phyloP scores from a whole-genome alignment of 495 filamentous ascomycete genomes.

The Xanthoparmelia taractica region DNA sequence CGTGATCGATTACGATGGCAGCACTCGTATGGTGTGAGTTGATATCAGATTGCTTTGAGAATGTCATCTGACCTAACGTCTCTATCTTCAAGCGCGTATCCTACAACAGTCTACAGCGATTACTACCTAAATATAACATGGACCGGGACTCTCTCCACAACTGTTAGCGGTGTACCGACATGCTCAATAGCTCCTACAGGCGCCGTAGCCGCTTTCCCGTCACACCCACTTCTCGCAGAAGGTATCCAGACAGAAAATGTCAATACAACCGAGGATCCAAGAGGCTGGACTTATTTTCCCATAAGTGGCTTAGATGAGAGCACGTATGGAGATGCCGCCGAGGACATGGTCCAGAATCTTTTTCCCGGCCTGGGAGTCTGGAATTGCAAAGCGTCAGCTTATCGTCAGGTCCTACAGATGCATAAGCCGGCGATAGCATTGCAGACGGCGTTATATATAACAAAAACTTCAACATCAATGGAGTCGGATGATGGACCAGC shows the following conservation, averaged over 20 bases:
- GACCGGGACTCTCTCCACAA: conserved; percentile 7
- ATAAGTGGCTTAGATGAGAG: fast-evolving
- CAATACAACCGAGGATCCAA: conserved; percentile 8
- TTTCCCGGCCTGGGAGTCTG: conserved; percentile 10
- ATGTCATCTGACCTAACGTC: not conserved
- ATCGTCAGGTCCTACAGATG: too few species aligned
- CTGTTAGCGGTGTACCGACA: conserved; percentile 1
- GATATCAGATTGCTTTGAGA: not conserved
- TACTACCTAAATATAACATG: conserved; percentile 6
- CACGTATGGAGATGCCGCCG: not conserved
- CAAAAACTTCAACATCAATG: conserved; percentile 12
- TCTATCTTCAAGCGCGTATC: not conserved
- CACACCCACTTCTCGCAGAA: conserved; percentile 12
- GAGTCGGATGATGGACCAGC: conserved; percentile 3
- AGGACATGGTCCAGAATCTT: not conserved
- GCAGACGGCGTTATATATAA: conserved; percentile 14
- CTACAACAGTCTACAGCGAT: not conserved
- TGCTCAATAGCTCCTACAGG: not conserved
- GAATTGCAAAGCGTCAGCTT: not conserved
- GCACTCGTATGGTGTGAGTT: conserved; percentile 1
- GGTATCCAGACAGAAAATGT: not conserved
- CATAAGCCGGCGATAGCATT: not conserved
- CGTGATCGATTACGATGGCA: not conserved
- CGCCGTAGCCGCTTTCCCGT: conserved; percentile 9
- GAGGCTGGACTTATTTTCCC: conserved; percentile 8